phyloP scores from a whole-genome alignment of 371 early-diverging fungal genomes.

The Rhizopus sp. region DNA sequence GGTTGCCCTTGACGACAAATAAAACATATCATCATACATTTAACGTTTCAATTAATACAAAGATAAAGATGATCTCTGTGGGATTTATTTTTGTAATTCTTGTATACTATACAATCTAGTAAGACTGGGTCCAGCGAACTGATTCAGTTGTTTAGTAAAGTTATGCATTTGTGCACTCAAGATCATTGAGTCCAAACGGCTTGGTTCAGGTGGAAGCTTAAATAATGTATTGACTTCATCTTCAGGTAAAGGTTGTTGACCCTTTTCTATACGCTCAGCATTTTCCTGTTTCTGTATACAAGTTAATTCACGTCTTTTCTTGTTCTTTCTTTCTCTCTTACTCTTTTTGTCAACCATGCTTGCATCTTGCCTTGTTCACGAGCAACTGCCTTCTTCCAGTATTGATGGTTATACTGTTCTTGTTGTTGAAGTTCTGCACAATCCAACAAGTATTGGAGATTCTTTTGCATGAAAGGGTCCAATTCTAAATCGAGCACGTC shows the following conservation, averaged over 20 bases:
- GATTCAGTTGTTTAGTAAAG: constrained; percentile 89
- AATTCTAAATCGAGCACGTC: constrained; percentile 82
- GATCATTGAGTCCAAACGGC: constrained; percentile 87
- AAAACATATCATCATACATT: not conserved
- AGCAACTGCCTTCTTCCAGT: constrained; percentile 89
- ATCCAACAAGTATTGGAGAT: constrained; percentile 86
- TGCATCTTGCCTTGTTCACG: constrained; percentile 83
- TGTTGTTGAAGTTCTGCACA: constrained; percentile 89
- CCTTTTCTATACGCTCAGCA: constrained; percentile 70
- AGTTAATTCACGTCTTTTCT: constrained; percentile 1
- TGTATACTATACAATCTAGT: constrained; percentile 80
- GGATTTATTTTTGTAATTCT: constrained; percentile 71
- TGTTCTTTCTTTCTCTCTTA: constrained; percentile 28
- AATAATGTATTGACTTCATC: constrained; percentile 74
- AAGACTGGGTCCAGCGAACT: constrained; percentile 88
- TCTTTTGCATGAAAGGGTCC: constrained; percentile 84
- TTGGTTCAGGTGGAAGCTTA: constrained; percentile 83
- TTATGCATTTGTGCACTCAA: constrained; percentile 88
- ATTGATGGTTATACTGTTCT: constrained; percentile 90
- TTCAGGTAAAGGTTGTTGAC: constrained; percentile 79
- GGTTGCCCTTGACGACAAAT: not conserved
- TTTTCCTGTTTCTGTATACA: constrained; percentile 74
- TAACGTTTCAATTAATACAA: not conserved
- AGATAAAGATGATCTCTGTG: not conserved
- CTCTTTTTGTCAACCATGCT: constrained; percentile 61